Conservation (phyloP, 2,329 filamentous ascomycete genomes). For the Chrysosphaeria jannelii region DNA sequence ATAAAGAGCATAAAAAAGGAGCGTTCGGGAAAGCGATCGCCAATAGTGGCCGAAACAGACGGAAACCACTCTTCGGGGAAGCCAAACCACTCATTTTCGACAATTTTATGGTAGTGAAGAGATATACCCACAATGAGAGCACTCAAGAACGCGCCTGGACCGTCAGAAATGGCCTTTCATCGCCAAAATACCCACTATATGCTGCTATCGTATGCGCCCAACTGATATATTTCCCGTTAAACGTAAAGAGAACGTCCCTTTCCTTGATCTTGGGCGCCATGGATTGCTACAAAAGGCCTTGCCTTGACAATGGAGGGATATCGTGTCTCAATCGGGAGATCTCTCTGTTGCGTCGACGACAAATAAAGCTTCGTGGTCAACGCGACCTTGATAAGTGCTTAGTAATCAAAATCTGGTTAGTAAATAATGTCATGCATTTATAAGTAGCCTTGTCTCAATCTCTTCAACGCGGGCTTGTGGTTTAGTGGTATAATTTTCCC, state of each 20-base stretch:
- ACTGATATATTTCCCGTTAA: conserved; percentile 76
- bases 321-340: too few species aligned
- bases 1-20: conserved; percentile 96
- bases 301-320: too few species aligned
- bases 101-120: conserved; percentile 89
- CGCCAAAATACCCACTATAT: conserved; percentile 30
- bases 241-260: conserved; percentile 23
- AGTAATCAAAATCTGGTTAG: too few species aligned
- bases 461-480: too few species aligned
- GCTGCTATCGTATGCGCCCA: conserved; percentile 63
- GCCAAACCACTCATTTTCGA: conserved; percentile 85
- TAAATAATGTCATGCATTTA: too few species aligned
- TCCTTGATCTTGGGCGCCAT: conserved; percentile 25
- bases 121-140: conserved; percentile 53
- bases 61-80: conserved; percentile 93
- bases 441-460: too few species aligned
- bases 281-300: too few species aligned
- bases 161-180: too few species aligned
- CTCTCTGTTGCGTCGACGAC: too few species aligned
- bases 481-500: too few species aligned
- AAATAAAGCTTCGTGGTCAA: too few species aligned
- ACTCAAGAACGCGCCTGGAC: conserved; percentile 53
- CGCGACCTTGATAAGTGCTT: too few species aligned
- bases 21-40: conserved; percentile 85
- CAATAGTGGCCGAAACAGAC: conserved; percentile 86